phyloP scores from a whole-genome alignment of 1,284 basidiomycete genomes.

The Schizophyllum amplum region DNA sequence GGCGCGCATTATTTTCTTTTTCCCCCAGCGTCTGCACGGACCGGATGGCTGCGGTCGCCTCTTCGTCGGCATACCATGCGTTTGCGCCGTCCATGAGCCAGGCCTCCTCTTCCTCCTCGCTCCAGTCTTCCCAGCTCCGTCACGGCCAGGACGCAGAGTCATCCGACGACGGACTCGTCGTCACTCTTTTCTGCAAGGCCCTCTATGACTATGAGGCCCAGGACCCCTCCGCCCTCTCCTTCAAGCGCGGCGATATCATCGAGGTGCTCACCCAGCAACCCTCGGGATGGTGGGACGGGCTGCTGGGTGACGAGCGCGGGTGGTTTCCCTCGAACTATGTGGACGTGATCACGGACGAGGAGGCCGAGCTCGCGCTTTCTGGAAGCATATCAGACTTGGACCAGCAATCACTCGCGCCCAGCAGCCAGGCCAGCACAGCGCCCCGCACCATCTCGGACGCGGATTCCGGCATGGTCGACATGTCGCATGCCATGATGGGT shows the following conservation, averaged over 20 bases:
- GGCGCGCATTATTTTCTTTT: not conserved
- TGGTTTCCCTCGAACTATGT: constrained; percentile 99
- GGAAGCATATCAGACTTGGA: not conserved
- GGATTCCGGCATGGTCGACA: constrained; percentile 29
- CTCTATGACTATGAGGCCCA: constrained; percentile 89
- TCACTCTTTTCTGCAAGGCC: constrained; percentile 83
- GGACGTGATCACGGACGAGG: constrained; percentile 68
- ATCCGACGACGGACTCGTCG: constrained; percentile 50
- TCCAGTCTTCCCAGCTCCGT: not conserved
- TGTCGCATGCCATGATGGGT: constrained; percentile 40
- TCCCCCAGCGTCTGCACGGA: not conserved
- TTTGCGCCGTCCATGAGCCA: constrained; percentile 10
- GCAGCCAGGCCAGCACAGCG: not conserved
- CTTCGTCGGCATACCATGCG: not conserved
- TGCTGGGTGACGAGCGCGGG: constrained; percentile 82
- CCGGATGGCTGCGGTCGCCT: not conserved
- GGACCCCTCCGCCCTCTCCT: constrained; percentile 84
- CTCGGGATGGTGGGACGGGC: constrained; percentile 98
- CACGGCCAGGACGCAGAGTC: constrained; percentile 15
- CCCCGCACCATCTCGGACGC: not conserved
- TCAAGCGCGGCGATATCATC: constrained; percentile 83
- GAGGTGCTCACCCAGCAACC: constrained; percentile 90
- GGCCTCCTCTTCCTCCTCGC: not conserved
- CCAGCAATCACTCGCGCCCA: not conserved
- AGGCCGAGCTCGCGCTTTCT: constrained; percentile 41